Evolutionary conservation across 2,329 filamentous ascomycete species (phyloP), one percentile per base, ranked within the genome.

Genomic region (Peltaster fructicola): DNA sequence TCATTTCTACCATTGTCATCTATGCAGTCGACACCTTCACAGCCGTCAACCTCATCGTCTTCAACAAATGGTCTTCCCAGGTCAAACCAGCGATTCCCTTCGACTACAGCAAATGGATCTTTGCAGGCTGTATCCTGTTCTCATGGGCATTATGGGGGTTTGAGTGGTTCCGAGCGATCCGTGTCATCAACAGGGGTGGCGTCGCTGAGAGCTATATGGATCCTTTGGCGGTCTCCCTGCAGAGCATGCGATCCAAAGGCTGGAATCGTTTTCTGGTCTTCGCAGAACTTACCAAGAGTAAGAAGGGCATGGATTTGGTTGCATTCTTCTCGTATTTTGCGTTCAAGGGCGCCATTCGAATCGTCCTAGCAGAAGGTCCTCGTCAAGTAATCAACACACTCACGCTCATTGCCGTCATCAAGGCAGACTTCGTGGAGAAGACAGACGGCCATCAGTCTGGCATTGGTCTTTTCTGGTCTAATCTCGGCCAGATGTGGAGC

Each of bases 231-330:
- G 80, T 78, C 25, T 72, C 80, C 24, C 63, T 90, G 38, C 80
- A 93, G 51, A 81, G 76, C 53, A 68, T 81, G 44, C 70, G 81
- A n/a, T 48, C 75, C 30, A 68, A 74, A 38, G 88, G 88, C 15
- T 98, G 74, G 68, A 75, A 73, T 41, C 67, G 85, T 24, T 98
- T 92, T 46, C 53, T 92, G n/a, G 81, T 93, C 36, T 92, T 92
- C 47, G 74, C 81, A 9, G 78, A 81, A 42, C 57, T 93, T 47
- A 92, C 84, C 8, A 88, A 85, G 54, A 82, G 77, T 51, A 84
- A 78, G 45, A 90, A 91, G 53, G 81, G 82, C 10, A 73, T 73
- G 29, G 81, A 92, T 48, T 92, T 92, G 42, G 65, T 91, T 36
- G 84, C 84, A 3, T 61, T 92, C 4, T 92, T 92, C 48, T 77